Conservation (phyloP, 139 green algal genomes). For the Chlamydomonas asymmetrica region DNA sequence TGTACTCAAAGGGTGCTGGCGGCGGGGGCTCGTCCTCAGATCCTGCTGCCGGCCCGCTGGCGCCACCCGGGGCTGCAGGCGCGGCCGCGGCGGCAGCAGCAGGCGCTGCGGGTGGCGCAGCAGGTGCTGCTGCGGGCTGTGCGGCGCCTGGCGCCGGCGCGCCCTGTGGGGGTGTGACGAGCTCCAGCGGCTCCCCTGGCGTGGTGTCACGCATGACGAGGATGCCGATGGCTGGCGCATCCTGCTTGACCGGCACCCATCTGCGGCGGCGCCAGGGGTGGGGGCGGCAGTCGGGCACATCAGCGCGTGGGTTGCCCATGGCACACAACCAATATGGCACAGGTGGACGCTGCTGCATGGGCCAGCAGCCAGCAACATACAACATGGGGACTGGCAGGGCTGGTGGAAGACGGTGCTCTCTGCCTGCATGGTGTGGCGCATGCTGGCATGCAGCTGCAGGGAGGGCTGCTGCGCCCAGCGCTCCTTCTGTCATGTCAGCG, state of each 20-base stretch:
- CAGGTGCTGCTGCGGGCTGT: constrained; percentile 3
- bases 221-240: constrained; percentile 46
- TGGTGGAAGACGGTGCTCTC: too few relatives aligned
- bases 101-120: constrained; percentile 17
- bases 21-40: constrained; percentile 73
- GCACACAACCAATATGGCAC: too few relatives aligned
- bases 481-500: too few relatives aligned
- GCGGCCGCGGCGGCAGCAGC: constrained; percentile 25
- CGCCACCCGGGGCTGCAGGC: constrained; percentile 6
- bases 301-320: too few relatives aligned
- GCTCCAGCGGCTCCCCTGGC: constrained; percentile 45
- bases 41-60: constrained; percentile 5
- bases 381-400: too few relatives aligned
- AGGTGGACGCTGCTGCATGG: too few relatives aligned
- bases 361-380: too few relatives aligned
- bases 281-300: too few relatives aligned
- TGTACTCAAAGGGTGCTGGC: constrained; percentile 82
- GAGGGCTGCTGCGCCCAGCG: too few relatives aligned
- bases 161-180: constrained; percentile 20
- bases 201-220: constrained; percentile 53
- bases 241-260: constrained; percentile 69
- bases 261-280: not conserved
- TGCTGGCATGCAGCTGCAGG: too few relatives aligned
- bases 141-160: not conserved
- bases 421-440: too few relatives aligned